These are phyloP conservation scores for Metarhizium brunneum DNA, from an alignment of 2,329 filamentous ascomycete genomes.

Conservation along the genomic window DNA sequence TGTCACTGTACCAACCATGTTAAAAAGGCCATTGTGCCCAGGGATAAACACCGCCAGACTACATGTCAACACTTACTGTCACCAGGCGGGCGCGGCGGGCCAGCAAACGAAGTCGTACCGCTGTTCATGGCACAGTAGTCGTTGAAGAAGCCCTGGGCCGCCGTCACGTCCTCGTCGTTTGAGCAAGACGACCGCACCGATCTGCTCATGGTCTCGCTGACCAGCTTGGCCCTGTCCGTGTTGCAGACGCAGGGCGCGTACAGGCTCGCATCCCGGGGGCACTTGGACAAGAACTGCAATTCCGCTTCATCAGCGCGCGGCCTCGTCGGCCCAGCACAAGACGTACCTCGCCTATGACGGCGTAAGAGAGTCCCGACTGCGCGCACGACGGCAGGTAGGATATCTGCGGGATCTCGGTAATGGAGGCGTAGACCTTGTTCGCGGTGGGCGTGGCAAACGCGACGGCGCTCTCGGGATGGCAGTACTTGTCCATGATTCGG, in stretches of 20 bases:
- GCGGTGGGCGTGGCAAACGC: slow-evolving; percentile 32
- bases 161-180: slow-evolving; percentile 34
- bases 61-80: slow-evolving; percentile 31
- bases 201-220: slow-evolving; percentile 33
- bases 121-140: slow-evolving; percentile 42
- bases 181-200: slow-evolving; percentile 35
- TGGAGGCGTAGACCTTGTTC: slow-evolving; percentile 34
- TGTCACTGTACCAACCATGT: slow-evolving; percentile 27
- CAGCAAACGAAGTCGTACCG: slow-evolving; percentile 40
- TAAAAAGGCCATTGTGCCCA: no score
- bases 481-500: slow-evolving; percentile 37
- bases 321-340: no score
- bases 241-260: slow-evolving; percentile 45
- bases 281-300: slow-evolving; percentile 21
- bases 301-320: no score
- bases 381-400: slow-evolving; percentile 30
- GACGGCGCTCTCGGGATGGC: slow-evolving; percentile 29
- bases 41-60: neutral
- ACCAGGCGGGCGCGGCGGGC: slow-evolving; percentile 36
- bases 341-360: slow-evolving; percentile 20
- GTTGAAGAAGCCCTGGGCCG: slow-evolving; percentile 39
- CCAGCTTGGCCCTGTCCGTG: slow-evolving; percentile 33
- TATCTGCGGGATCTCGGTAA: slow-evolving; percentile 38
- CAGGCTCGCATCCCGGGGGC: slow-evolving; percentile 28
- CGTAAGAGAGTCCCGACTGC: slow-evolving; percentile 19